Evolutionary conservation across 139 green algal genomes (phyloP), one percentile per base, ranked within the genome.

Genomic region (Edaphochlamys debaryana): DNA sequence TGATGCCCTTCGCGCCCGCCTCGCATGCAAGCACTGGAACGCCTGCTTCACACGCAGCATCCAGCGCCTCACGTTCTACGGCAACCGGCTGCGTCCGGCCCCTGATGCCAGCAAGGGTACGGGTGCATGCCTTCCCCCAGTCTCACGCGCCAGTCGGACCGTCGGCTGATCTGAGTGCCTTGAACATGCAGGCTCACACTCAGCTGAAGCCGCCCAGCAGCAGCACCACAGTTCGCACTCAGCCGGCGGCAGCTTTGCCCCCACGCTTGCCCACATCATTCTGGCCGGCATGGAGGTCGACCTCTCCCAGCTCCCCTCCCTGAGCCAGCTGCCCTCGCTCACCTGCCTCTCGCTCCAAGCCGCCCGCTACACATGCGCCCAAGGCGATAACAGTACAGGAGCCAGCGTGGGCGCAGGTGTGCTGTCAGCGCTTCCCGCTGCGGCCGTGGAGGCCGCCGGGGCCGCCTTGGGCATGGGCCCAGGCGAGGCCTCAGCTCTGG

Each of bases 11-110:
- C 62, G 76, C 2, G 62, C 76, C 0, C 63, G 76, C 30, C 62
- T 74, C 38, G 76, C 32, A 20, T 82, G 76, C 76, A 64, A 37
- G 32, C 76, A 73, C 76, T 82, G 76, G 76, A 62, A 66, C 63
- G 45, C 62, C 45, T 54, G 32, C 63, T 32, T 82, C 27, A 82
- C 42, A 4, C 63, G 63, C 63, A 54, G 60, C 41, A 3, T 82
- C 32, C 45, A 22, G 4, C n/a, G 63, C 22, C 22, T 29, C 5
- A 67, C n/a, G 3, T 22, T 82, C 27, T 73, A 66, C 76, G 60
- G 38, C 19, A 27, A 36, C 17, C 4, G 56, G 2, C 48, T 68
- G 52, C n/a, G 20, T 2, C 69, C 40, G 58, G 32, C 34, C 36
- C 19, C 66, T 15, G 34, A 17, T 4, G 17, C 15, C 66, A 7